phyloP scores from a whole-genome alignment of 441 rosid species.

The Macaranga tanarius region DNA sequence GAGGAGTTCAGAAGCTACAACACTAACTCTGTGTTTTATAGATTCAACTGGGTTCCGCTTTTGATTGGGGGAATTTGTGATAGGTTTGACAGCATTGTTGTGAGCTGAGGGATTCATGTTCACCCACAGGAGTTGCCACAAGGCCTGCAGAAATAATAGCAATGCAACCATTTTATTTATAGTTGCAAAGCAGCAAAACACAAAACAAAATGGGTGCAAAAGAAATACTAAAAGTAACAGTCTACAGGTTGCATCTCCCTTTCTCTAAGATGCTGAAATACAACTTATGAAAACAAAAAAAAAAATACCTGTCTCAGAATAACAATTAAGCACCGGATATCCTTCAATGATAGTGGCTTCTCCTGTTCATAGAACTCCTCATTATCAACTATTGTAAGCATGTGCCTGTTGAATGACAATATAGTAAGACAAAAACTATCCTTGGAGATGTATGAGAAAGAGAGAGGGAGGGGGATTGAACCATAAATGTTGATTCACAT shows the following conservation, averaged over 20 bases:
- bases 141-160: constrained; percentile 55
- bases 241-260: constrained; percentile 9
- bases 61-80: constrained; percentile 35
- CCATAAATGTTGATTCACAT: background rate
- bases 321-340: constrained; percentile 68
- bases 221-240: background rate
- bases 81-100: constrained; percentile 48
- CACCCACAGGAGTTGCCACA: constrained; percentile 96
- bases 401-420: constrained; percentile 68
- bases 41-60: constrained; percentile 57
- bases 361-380: constrained; percentile 97
- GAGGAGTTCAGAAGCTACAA: constrained; percentile 84
- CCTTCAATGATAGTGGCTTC: constrained; percentile 85
- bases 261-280: constrained; percentile 7
- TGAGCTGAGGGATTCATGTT: constrained; percentile 47
- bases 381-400: constrained; percentile 95
- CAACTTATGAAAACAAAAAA: constrained; percentile 14
- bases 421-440: background rate
- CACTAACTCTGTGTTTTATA: constrained; percentile 69
- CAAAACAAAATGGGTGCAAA: background rate
- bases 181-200: background rate
- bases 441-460: background rate
- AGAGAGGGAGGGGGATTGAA: background rate
- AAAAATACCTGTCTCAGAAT: constrained; percentile 81
- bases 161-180: constrained; percentile 10